A percentile compares a stretch with the other conserved stretches of the same genome.
phyloP scores from a whole-genome alignment of 2,329 filamentous ascomycete species.

The Diaporthe nobilis region DNA sequence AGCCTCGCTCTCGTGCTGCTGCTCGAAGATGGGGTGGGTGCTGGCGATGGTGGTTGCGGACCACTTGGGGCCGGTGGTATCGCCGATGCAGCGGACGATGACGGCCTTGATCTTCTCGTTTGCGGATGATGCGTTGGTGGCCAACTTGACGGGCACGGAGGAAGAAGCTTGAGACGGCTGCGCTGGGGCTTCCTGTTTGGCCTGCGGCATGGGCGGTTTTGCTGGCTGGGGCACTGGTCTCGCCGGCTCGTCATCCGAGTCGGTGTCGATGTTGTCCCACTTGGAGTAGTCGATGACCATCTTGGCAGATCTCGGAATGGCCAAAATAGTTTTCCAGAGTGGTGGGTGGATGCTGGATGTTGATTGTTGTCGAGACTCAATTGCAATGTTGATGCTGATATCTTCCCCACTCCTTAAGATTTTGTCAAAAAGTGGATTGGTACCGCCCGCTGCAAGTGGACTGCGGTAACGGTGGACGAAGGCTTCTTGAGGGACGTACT shows the following conservation, averaged over 20 bases:
- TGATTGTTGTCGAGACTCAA: neutral
- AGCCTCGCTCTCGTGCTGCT: neutral
- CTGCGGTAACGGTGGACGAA: too few species aligned
- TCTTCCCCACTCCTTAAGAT: neutral
- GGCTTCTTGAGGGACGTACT: too few species aligned
- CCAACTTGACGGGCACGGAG: neutral
- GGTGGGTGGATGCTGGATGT: neutral
- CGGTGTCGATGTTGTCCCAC: constrained; percentile 19
- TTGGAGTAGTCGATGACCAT: constrained; percentile 26
- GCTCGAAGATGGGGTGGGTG: constrained; percentile 8
- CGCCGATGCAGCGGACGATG: neutral
- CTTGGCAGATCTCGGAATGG: neutral
- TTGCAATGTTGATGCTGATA: neutral
- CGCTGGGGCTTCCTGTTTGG: neutral
- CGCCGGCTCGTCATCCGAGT: neutral
- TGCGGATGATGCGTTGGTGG: too few species aligned
- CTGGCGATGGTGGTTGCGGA: neutral
- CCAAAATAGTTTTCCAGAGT: neutral
- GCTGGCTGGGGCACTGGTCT: neutral
- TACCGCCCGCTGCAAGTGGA: too few species aligned
- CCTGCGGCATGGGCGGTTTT: neutral
- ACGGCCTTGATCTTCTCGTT: neutral
- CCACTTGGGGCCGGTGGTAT: neutral
- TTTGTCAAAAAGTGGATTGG: neutral
- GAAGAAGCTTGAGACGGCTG: neutral